Evolutionary conservation across 306 rosid species (phyloP).

Genomic region (Arachis stenosperma): DNA sequence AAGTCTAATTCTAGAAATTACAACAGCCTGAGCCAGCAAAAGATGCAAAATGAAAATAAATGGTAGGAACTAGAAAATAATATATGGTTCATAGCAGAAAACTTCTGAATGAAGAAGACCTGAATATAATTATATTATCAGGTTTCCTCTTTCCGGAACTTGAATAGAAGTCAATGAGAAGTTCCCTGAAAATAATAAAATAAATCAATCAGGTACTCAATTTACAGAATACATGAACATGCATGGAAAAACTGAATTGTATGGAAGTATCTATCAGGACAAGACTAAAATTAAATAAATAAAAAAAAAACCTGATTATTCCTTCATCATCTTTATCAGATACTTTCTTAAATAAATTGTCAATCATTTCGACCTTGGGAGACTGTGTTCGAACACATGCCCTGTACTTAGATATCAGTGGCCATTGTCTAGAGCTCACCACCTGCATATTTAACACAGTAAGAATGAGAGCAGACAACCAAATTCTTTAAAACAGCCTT

Average conservation of each 20-base stretch:
- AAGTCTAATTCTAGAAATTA: neutral
- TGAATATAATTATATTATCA: slow-evolving; percentile 82
- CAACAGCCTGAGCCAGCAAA: neutral
- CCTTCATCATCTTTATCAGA: slow-evolving; percentile 81
- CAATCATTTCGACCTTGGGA: slow-evolving; percentile 87
- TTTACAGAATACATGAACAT: neutral
- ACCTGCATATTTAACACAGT: slow-evolving; percentile 54
- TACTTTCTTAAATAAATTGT: slow-evolving; percentile 67
- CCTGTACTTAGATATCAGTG: slow-evolving; percentile 80
- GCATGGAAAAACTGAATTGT: neutral
- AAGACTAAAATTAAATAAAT: neutral
- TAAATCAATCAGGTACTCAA: neutral
- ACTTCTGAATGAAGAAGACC: slow-evolving; percentile 42
- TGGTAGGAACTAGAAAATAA: neutral
- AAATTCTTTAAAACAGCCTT: neutral
- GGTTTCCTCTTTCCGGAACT: slow-evolving; percentile 85
- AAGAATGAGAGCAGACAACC: neutral
- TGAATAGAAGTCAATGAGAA: slow-evolving; percentile 67
- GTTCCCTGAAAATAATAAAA: slow-evolving; percentile 65
- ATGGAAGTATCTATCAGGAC: neutral
- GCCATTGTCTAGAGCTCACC: slow-evolving; percentile 92
- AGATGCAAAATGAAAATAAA: neutral
- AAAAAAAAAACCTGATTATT: slow-evolving; percentile 63
- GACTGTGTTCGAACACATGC: slow-evolving; percentile 91
- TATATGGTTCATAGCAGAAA: neutral